Evolutionary conservation across 345 rosid species (phyloP), one percentile per base, ranked within the genome.

Genomic region (Populus davidiana): DNA sequence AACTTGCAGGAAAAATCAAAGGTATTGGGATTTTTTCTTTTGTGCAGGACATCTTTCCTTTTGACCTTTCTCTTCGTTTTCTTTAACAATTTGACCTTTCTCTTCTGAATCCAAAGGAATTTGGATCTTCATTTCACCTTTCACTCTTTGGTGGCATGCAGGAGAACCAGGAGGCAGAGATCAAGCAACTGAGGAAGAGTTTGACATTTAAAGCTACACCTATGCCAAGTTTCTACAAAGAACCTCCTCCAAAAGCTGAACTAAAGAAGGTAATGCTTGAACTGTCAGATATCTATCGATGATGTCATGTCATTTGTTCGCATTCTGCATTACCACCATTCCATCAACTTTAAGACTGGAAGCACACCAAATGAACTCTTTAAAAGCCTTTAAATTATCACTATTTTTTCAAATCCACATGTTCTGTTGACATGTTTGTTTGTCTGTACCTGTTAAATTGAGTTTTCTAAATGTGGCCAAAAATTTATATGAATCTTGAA

Each of bases 111-210:
- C 41, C 21, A 36, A 39, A 61, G 23, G 2, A 35, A n/a, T 50
- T n/a, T 50, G 38, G 29, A 56, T 52, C 52, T 66, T 9, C 29
- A 8, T 61, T 63, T 70, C 63, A 66, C 73, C 18, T 49, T 67
- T 29, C 36, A 44, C 56, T 61, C 31, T 43, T 17, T 66, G 68
- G 39, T 67, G 76, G 65, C 38, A 20, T 50, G 67, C 80, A 81
- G 81, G 85, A 82, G 76, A 78, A 56, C 70, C 85, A 78, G 74
- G 85, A 78, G 75, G 85, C 81, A n/a, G 85, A 82, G 73, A 82
- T 82, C 66, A 82, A 62, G 67, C 69, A 74, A 38, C 79, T 82
- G 65, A 70, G 85, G 61, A 82, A 82, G 81, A 78, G 77, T 56
- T 70, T 82, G 76, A 66, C 79, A 70, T 82, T 82, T 78, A 82